These are phyloP conservation scores for Backusella circina DNA, from an alignment of 192 early-diverging fungal genomes.

Conservation along the genomic window DNA sequence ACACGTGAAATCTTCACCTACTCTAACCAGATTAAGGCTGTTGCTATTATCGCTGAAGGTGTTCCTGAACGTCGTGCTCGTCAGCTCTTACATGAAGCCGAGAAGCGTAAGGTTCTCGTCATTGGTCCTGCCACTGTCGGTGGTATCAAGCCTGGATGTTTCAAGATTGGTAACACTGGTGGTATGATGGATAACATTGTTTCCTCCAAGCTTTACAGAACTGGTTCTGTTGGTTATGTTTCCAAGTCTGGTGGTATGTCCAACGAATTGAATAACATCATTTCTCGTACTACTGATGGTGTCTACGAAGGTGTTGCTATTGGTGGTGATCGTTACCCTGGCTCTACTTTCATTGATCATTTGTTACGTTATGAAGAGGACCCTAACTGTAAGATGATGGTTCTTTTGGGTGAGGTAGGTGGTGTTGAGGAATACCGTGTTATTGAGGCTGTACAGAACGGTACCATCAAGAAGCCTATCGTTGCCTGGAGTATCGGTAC, in stretches of 20 bases:
- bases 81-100: slow-evolving; percentile 83
- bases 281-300: slow-evolving; percentile 93
- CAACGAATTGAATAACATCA: slow-evolving; percentile 99
- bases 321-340: slow-evolving; percentile 98
- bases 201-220: slow-evolving; percentile 92
- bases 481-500: slow-evolving; percentile 99
- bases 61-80: slow-evolving; percentile 96
- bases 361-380: slow-evolving; percentile 93
- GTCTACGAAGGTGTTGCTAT: slow-evolving; percentile 99
- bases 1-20: slow-evolving; percentile 85
- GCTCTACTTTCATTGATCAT: slow-evolving; percentile 98
- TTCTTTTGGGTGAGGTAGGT: slow-evolving; percentile 96
- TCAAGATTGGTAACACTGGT: slow-evolving; percentile 99
- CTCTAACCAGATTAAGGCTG: slow-evolving; percentile 81
- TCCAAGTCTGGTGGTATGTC: slow-evolving; percentile 99
- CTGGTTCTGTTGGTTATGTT: slow-evolving; percentile 96
- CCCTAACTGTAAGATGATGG: slow-evolving; percentile 89
- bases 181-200: slow-evolving; percentile 99
- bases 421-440: slow-evolving; percentile 97
- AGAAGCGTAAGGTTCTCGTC: slow-evolving; percentile 74
- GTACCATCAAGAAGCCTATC: slow-evolving; percentile 95
- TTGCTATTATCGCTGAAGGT: slow-evolving; percentile 98
- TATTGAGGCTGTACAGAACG: slow-evolving; percentile 84
- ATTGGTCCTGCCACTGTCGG: slow-evolving; percentile 99
- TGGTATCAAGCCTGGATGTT: slow-evolving; percentile 98